These are phyloP conservation scores for Phytopythium sindhum DNA, from an alignment of 352 stramenopile species.

Conservation along the genomic window DNA sequence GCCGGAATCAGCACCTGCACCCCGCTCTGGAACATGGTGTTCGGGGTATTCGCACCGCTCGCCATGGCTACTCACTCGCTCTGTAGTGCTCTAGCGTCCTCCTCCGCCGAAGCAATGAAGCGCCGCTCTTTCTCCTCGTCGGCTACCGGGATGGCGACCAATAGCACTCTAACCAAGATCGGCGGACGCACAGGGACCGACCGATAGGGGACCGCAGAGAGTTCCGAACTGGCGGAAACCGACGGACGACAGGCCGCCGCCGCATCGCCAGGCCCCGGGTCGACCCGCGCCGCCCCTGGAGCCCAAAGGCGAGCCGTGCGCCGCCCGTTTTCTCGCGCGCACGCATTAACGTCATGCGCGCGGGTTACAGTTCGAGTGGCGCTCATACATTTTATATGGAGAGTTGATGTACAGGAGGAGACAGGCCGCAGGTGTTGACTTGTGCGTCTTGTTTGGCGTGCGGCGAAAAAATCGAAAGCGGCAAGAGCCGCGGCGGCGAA, in stretches of 20 bases:
- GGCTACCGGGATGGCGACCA: too few species aligned
- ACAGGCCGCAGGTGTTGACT: not conserved
- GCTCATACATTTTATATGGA: too few species aligned
- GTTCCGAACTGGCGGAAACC: slow-evolving; percentile 2
- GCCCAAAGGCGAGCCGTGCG: not conserved
- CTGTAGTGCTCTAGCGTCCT: too few species aligned
- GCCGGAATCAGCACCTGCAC: slow-evolving; percentile 82
- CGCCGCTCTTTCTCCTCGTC: too few species aligned
- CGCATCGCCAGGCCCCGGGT: too few species aligned
- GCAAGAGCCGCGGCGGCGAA: not conserved
- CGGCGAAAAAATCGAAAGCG: not conserved
- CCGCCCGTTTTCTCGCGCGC: not conserved
- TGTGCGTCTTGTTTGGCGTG: not conserved
- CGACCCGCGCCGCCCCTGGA: too few species aligned
- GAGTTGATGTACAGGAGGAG: not conserved
- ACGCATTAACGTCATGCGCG: too few species aligned
- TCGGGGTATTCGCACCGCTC: not conserved
- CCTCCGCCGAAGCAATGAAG: too few species aligned
- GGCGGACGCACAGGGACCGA: not conserved
- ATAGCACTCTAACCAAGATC: not conserved
- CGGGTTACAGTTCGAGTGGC: not conserved
- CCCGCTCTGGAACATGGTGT: slow-evolving; percentile 38
- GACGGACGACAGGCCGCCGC: not conserved
- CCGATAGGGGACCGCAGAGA: not conserved
- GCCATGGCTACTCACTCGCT: not conserved